Base-by-base conservation (phyloP, 78 protist species). In the Diacronema lutheri region DNA sequence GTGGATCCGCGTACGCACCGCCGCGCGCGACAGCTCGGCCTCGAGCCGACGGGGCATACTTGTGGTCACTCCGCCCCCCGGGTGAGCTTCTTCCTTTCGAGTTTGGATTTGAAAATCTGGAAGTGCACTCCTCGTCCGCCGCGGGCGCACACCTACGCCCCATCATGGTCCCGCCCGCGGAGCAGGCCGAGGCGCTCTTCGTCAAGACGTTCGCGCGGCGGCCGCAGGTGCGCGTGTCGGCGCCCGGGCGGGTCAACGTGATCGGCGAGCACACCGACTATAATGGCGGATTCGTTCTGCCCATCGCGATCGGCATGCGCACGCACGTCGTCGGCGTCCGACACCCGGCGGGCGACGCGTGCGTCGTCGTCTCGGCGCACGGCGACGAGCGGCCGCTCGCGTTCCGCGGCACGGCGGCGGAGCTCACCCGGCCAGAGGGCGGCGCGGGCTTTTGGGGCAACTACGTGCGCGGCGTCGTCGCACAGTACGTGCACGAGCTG, bases 181-280 rank as follows among this genome's bases (percentile, higher is more conserved):
- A 44, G 50, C 50, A 44, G 50, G 50, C 50, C 16, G 7, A 3
- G 7, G 50, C 50, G 16, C 50, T 44, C 50, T 44, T 44, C 50
- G 7, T 7, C 50, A 7, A 44, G 50, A 44, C 50, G 50, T 44
- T 44, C 7, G 50, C 16, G 16, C 16, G 16, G 50, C 50, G 50
- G 7, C 16, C 50, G 50, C 16, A 3, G 7, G 3, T 44, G 16
- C 7, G 50, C 71, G 68, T 79, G 20, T 41, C 33, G 5, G 74
- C 87, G 19, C 87, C 87, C 7, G 74, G 78, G 19, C 74, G 87
- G 26, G 87, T 84, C 29, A 84, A 84, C 65, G 33, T 84, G 58
- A 64, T 84, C 33, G 87, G 87, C 55, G 87, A 84, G 78, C 87
- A 84, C 50, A 71, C 71, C 5, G 87, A 68, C 79, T 68, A 65